Base-by-base conservation (phyloP, 2,329 filamentous ascomycete genomes). In the Shiraia sp. region DNA sequence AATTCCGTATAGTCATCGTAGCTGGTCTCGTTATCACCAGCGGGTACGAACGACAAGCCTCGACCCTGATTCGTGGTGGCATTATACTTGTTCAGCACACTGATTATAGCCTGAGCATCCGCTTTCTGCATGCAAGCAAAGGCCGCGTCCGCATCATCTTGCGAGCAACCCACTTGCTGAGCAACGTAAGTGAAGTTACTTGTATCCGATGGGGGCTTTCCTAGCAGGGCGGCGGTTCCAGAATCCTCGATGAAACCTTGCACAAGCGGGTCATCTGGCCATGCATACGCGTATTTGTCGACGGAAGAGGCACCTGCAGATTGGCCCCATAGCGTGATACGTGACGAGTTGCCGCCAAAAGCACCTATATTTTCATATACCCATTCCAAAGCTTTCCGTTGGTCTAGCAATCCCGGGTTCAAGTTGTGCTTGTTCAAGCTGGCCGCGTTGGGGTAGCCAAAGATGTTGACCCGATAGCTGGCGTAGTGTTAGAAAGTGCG, bases 251-350 rank as follows among this genome's bases (percentile, higher is more conserved):
- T 74, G 19, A 76, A 62, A 8, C 67, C 75, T 12, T 64, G 53
- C 22, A 70, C 70, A 10, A 79, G 77, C n/a, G 77, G 75, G 23
- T 79, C 72, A 0, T 71, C 39, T 3, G 51, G 47, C 32, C 72
- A 77, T 0, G 76, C 71, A 39, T 76, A 79, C 0, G 70, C 62
- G 61, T 73, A 75, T 49, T 72, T 74, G 48, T 79, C 75, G 0
- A 73, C 72, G 1, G 67, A 52, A 9, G 15, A 14, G 25, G 47
- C 49, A 47, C 49, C 66, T 29, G 65, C 65, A 2, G 61, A 63
- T 23, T 69, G 65, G 10, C 68, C 68, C 36, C 64, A 71, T 10
- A 70, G 51, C 2, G 55, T 68, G 49, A 72, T 71, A 7, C 54
- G 40, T 15, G 42, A 45, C 16, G 66, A 55, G 43, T 72, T 62